Base-by-base conservation (phyloP, 805 yeast genomes). In the Clavispora carvajalis region DNA sequence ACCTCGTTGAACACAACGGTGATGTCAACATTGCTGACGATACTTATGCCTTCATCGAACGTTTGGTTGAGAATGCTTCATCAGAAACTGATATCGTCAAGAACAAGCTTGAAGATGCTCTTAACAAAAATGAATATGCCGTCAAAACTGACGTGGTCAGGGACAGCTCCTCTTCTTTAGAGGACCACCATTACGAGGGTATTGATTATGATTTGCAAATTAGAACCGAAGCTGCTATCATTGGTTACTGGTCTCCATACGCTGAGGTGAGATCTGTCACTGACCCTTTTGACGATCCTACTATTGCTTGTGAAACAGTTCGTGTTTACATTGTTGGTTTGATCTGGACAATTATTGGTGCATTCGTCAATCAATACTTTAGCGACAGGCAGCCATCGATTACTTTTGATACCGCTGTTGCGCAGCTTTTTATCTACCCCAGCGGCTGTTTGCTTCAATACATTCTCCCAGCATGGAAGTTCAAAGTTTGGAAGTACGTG, bases 11-110 rank as follows among this genome's bases (percentile, higher is more conserved):
- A 13, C 79, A 75, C 46, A 49, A 49, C 5, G 71, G 64, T 38
- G 83, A 78, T 52, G 68, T 69, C 26, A 76, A 75, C 49, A 63
- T 77, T 44, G 70, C 74, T 10, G 46, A 40, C 2, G 55, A 50
- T 2, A 69, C 67, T 30, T 63, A 64, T 47, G 58, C 57, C 5
- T 62, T 63, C 38, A 58, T 73, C 34, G 34, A 47, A 24, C 40
- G 34, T 4, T 45, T 56, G 35, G 47, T 57, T 13, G 41, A 40
- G 4, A 15, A 24, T n/a, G 23, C 13, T 7, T 19, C 26, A 5
- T 5, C 10, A 22, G 24, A 12, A 4, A n/a, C n/a, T 5, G 13
- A 7, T 8, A 19, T 12, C 16, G 16, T 31, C 23, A 31, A 31
- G 16, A 6, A 7, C 3, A 33, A 22, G 25, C 24, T 33, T n/a